Percentiles rank a stretch among this genome's conserved stretches.
These are phyloP conservation scores for Pichia sp. DNA, from an alignment of 1,139 yeast genomes.

Conservation along the genomic window DNA sequence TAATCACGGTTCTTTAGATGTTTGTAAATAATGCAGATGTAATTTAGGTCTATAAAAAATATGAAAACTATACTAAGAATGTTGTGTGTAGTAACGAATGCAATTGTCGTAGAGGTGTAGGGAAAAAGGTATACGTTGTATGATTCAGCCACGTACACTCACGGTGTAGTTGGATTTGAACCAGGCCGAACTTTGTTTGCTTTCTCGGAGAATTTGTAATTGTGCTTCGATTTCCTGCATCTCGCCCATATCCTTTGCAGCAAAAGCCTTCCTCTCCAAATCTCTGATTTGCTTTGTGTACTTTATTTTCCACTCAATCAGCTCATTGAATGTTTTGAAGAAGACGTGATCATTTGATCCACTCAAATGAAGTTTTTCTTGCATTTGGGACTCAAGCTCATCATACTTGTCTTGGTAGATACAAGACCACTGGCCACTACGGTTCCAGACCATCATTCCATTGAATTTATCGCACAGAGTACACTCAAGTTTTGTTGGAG, in stretches of 20 bases:
- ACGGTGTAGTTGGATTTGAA: conserved; percentile 13
- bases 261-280: conserved; percentile 16
- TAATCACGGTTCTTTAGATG: not conserved
- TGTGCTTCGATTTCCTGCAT: conserved; percentile 11
- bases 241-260: conserved; percentile 13
- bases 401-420: conserved; percentile 15
- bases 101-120: too few relatives aligned
- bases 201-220: conserved; percentile 9
- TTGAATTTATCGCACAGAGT: conserved; percentile 24
- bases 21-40: too few relatives aligned
- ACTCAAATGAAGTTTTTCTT: not conserved
- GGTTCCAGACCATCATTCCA: conserved; percentile 30
- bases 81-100: too few relatives aligned
- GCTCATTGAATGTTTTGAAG: conserved; percentile 20
- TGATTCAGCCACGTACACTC: conserved; percentile 18
- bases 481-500: conserved; percentile 32
- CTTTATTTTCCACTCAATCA: conserved; percentile 18
- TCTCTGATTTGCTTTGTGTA: conserved; percentile 9
- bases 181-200: conserved; percentile 4
- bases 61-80: not conserved
- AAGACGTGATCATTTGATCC: too few relatives aligned
- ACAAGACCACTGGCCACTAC: conserved; percentile 33
- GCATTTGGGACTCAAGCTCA: conserved; percentile 14
- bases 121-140: too few relatives aligned
- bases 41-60: too few relatives aligned